These are phyloP conservation scores for Nakazawaea wyomingensis DNA, from an alignment of 805 yeast genomes.

Conservation along the genomic window DNA sequence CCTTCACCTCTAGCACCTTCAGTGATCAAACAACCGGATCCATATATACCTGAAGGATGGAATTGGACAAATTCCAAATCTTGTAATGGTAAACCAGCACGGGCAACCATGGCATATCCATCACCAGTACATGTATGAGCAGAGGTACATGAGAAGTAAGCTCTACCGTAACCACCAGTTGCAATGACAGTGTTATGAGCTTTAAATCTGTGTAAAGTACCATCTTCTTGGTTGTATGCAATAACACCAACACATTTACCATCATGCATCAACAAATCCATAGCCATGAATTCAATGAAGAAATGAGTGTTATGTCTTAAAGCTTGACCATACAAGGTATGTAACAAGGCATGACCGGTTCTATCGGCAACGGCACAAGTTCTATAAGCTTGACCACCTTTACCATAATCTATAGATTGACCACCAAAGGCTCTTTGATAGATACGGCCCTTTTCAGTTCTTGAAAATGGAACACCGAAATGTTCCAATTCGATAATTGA, in stretches of 20 bases:
- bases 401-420: slow-evolving; percentile 90
- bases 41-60: slow-evolving; percentile 99
- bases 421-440: slow-evolving; percentile 99
- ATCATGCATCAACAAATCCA: slow-evolving; percentile 90
- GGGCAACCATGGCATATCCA: slow-evolving; percentile 95
- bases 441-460: slow-evolving; percentile 94
- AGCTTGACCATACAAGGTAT: slow-evolving; percentile 94
- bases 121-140: slow-evolving; percentile 99
- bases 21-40: slow-evolving; percentile 97
- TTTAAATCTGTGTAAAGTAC: slow-evolving; percentile 95
- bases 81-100: slow-evolving; percentile 97
- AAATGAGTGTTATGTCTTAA: slow-evolving; percentile 95
- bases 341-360: slow-evolving; percentile 96
- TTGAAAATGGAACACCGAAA: slow-evolving; percentile 96
- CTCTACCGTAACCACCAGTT: slow-evolving; percentile 98
- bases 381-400: slow-evolving; percentile 99
- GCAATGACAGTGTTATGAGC: slow-evolving; percentile 96
- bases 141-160: slow-evolving; percentile 97
- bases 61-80: slow-evolving; percentile 97
- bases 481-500: slow-evolving; percentile 96
- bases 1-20: slow-evolving; percentile 99
- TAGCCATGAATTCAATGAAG: slow-evolving; percentile 94
- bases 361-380: slow-evolving; percentile 99
- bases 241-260: slow-evolving; percentile 96
- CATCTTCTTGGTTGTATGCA: slow-evolving; percentile 98